Base-by-base conservation (phyloP, 176 grass and related monocot species). In the Oryza officinalis region DNA sequence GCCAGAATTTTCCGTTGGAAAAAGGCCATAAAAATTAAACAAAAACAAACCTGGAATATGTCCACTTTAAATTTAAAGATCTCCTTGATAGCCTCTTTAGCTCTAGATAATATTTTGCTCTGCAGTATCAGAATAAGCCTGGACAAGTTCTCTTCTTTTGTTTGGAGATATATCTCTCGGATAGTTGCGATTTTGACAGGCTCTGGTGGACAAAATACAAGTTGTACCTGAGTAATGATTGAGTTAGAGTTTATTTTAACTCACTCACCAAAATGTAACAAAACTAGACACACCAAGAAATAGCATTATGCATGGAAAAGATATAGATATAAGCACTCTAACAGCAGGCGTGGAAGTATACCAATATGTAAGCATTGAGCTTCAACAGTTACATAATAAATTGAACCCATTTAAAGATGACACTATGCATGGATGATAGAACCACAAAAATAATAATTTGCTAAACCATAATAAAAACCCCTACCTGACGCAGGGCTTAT, bases 31-130 rank as follows among this genome's bases (percentile, higher is more conserved):
- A 71, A 50, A 27, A 40, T 63, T 25, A 85, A 60, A 71, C 27
- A 32, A 77, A 76, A 76, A 30, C 57, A 66, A 20, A 98, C 96
- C 83, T 94, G 85, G 78, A 99, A 96, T 27, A 37, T 89, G 18
- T 99, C 93, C 22, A 99, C 83, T 85, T 90, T 92, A 87, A 86
- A 88, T 70, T 38, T 69, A 72, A 92, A 95, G 49, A 95, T 91
- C 65, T 95, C 91, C 80, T 99, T 92, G 33, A 90, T 78, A 15
- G 80, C 41, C 60, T 92, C 91, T 68, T 71, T 88, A 87, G 96
- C 83, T 87, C 81, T 88, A 45, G 89, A 80, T 61, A 85, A 85
- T 71, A 92, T 85, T 85, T 75, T 92, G 47, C 87, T 85, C 63
- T 96, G 89, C 41, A 96, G 65, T 28, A 96, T 73, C 54, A 96